These are phyloP conservation scores for Cadophora malorum DNA, from an alignment of 2,329 filamentous ascomycete genomes.

Conservation along the genomic window DNA sequence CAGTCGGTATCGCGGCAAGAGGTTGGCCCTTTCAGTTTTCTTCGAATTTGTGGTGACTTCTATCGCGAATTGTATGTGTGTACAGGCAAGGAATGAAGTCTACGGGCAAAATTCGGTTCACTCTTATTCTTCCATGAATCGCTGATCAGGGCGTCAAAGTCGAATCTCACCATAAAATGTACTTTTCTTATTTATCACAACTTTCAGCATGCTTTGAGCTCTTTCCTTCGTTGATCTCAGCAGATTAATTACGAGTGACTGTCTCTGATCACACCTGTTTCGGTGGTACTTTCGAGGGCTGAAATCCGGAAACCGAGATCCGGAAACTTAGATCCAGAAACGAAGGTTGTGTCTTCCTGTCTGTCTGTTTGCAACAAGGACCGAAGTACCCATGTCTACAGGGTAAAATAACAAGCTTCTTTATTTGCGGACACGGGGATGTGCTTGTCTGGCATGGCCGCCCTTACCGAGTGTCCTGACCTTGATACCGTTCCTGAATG, in stretches of 20 bases:
- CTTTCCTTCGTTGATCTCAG: background rate
- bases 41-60: background rate
- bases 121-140: no score
- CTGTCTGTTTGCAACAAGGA: background rate
- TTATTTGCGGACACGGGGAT: no score
- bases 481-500: no score
- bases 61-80: background rate
- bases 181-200: no score
- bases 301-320: no score
- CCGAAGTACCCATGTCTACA: background rate
- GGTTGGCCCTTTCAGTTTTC: background rate
- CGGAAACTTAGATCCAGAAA: background rate
- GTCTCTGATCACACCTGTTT: background rate
- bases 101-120: no score
- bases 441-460: no score
- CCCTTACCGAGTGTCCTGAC: no score
- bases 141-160: no score
- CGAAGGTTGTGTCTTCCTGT: background rate
- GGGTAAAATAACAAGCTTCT: background rate
- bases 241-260: no score
- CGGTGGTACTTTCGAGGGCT: background rate
- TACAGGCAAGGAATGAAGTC: no score
- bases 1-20: background rate
- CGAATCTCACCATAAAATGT: no score
- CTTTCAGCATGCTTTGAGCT: background rate